Conservation (phyloP, 2,329 filamentous ascomycete species). For the Pseudogymnoascus destructans region DNA sequence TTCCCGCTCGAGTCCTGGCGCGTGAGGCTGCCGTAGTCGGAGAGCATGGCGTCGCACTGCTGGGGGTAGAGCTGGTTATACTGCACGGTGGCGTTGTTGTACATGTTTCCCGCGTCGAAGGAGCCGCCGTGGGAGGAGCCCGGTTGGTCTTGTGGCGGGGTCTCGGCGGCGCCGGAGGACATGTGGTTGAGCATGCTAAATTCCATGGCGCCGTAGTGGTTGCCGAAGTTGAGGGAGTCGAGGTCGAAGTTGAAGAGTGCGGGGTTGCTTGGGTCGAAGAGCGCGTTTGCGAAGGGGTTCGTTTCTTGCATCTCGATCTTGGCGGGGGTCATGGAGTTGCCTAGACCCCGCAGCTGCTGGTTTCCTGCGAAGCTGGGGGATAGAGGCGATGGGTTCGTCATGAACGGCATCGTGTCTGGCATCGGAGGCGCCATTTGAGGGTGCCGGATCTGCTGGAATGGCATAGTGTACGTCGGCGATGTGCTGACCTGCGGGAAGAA, state of each 20-base stretch:
- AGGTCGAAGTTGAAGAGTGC: slow-evolving; percentile 93
- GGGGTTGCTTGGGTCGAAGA: slow-evolving; percentile 87
- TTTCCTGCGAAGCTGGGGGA: slow-evolving; percentile 52
- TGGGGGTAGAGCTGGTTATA: slow-evolving; percentile 36
- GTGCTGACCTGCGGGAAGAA: slow-evolving; percentile 25
- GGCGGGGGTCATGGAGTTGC: slow-evolving; percentile 22
- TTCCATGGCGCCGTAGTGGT: slow-evolving; percentile 88
- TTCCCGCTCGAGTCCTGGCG: slow-evolving; percentile 31
- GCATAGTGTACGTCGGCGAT: slow-evolving; percentile 20
- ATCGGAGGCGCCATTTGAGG: slow-evolving; percentile 39
- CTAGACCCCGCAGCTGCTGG: slow-evolving; percentile 22
- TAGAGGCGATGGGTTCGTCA: slow-evolving; percentile 57
- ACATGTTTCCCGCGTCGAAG: slow-evolving; percentile 22
- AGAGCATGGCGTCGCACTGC: slow-evolving; percentile 34
- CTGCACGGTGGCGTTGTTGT: slow-evolving; percentile 27
- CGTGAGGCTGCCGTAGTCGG: slow-evolving; percentile 39
- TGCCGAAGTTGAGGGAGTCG: slow-evolving; percentile 87
- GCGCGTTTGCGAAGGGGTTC: slow-evolving; percentile 37
- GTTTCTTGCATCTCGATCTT: slow-evolving; percentile 29
- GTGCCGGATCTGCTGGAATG: slow-evolving; percentile 25
- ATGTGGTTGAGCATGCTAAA: slow-evolving; percentile 96
- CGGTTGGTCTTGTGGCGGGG: slow-evolving; percentile 49
- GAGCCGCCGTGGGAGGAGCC: slow-evolving; percentile 35
- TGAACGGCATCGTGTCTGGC: slow-evolving; percentile 40
- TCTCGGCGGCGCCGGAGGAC: slow-evolving; percentile 79